Conservation (phyloP, 78 protist genomes). For the Anaeramoeba ignava region DNA sequence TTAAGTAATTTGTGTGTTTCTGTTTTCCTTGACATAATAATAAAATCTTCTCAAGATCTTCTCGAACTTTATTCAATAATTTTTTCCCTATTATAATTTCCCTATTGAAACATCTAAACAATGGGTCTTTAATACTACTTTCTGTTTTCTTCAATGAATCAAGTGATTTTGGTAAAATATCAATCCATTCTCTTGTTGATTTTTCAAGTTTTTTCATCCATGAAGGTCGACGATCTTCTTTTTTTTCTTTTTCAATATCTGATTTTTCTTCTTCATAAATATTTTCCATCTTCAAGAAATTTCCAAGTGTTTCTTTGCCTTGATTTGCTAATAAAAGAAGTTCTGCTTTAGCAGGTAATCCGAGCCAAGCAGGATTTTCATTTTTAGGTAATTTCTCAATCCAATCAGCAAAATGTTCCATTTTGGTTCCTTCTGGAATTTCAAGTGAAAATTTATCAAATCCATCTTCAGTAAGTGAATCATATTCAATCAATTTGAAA, state of each 20-base stretch:
- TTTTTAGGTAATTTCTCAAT: conserved; percentile 36
- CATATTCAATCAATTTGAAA: conserved; percentile 17
- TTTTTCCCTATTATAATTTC: conserved; percentile 48
- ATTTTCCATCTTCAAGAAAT: not conserved
- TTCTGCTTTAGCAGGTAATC: conserved; percentile 66
- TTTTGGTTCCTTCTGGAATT: conserved; percentile 37
- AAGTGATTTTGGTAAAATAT: not conserved
- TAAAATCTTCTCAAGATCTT: conserved; percentile 30
- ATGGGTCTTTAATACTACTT: conserved; percentile 27
- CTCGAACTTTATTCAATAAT: conserved; percentile 41
- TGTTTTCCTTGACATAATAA: not conserved
- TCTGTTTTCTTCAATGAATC: not conserved
- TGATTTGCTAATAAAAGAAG: conserved; percentile 25
- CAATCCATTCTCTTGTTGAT: not conserved
- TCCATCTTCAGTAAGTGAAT: too few relatives aligned
- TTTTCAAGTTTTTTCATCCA: not conserved
- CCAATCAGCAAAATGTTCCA: conserved; percentile 43
- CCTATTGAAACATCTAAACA: conserved; percentile 59
- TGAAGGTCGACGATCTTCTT: not conserved
- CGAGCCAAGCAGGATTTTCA: conserved; percentile 70
- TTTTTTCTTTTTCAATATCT: not conserved
- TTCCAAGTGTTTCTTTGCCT: conserved; percentile 20
- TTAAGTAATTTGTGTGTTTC: not conserved
- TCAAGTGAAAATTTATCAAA: not conserved
- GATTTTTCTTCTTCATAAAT: conserved; percentile 31